Conservation (phyloP, 768 basidiomycete genomes). For the Mycena vulgaris region DNA sequence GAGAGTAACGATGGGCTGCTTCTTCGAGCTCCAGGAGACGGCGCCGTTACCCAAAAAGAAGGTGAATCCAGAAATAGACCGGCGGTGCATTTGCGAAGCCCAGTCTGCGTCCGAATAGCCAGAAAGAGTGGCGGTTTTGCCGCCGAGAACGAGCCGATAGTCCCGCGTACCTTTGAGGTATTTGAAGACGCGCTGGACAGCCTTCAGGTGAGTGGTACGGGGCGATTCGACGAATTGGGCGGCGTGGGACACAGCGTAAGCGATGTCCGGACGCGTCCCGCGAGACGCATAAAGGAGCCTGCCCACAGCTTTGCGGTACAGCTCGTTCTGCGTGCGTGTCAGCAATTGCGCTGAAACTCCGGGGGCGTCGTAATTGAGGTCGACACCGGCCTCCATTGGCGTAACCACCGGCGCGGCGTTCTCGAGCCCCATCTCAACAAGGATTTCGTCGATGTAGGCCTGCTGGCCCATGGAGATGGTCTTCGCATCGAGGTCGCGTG, state of each 20-base stretch:
- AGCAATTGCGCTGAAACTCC: conserved; percentile 23
- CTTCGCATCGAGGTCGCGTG: conserved; percentile 31
- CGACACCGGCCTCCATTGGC: conserved; percentile 37
- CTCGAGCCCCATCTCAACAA: conserved; percentile 39
- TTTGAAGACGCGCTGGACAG: conserved; percentile 36
- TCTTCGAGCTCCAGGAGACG: conserved; percentile 51
- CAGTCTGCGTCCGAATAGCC: conserved; percentile 37
- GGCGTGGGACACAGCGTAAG: conserved; percentile 25
- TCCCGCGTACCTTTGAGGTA: conserved; percentile 40
- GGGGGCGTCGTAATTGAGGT: conserved; percentile 24
- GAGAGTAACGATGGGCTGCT: conserved; percentile 51
- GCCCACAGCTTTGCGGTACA: conserved; percentile 32
- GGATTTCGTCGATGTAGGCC: conserved; percentile 42
- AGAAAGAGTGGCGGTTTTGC: not conserved
- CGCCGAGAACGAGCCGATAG: conserved; percentile 11
- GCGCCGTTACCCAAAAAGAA: conserved; percentile 47
- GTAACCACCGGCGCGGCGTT: conserved; percentile 41
- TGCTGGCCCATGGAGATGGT: conserved; percentile 45
- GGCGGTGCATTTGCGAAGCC: conserved; percentile 38
- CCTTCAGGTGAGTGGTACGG: conserved; percentile 34
- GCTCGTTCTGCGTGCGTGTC: conserved; percentile 17
- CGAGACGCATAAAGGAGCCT: conserved; percentile 33
- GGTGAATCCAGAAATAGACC: conserved; percentile 51
- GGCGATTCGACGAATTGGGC: conserved; percentile 36
- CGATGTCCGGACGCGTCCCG: conserved; percentile 25